Evolutionary conservation across 2,329 filamentous ascomycete species (phyloP), one percentile per base, ranked within the genome.

Genomic region (Magnaporthiopsis poae): DNA sequence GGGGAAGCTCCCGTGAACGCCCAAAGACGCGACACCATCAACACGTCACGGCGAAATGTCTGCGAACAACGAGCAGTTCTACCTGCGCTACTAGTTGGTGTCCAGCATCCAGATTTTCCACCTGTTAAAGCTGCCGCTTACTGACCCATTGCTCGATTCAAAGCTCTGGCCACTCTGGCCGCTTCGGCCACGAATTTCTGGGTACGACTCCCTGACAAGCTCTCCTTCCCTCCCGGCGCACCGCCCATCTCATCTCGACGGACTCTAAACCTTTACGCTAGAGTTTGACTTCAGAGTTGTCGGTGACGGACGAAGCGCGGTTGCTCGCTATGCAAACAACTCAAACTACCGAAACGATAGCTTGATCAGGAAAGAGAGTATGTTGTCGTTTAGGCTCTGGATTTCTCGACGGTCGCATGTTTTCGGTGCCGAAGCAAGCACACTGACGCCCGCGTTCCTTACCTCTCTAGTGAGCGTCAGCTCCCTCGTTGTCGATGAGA

Each of bases 321-420:
- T 95, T 65, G 92, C 94, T 39, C 89, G 95, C 79, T 99, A 99
- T 80, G 95, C 95, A 70, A 99, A 99, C 84, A 99, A 99, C 79
- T 98, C 94, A 67, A 99, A 99, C 80, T 99, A 99, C 80, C 89
- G 95, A 74, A 99, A 99, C 79, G 95, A 99, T 77, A 97, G 93
- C 69, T 82, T 99, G 72, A 99, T 99, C 75, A 90, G 95, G 71
- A 99, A 99, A 93, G 95, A 99, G 82, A 99, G 95, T 97, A 82
- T 72, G 92, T 59, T 39, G 31, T 78, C 4, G 12, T 15, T n/a
- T n/a, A 8, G 46, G 18, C n/a, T 7, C 9, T 56, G 21, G 46
- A 9, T 25, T 25, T 21, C 25, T 56, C n/a, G 46, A 21, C 11
- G 46, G 46, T 56, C 46, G 46, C 46, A 56, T 56, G 46, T 9